Conservation (phyloP, 768 basidiomycete genomes). For the Rhodotorula diobovata region DNA sequence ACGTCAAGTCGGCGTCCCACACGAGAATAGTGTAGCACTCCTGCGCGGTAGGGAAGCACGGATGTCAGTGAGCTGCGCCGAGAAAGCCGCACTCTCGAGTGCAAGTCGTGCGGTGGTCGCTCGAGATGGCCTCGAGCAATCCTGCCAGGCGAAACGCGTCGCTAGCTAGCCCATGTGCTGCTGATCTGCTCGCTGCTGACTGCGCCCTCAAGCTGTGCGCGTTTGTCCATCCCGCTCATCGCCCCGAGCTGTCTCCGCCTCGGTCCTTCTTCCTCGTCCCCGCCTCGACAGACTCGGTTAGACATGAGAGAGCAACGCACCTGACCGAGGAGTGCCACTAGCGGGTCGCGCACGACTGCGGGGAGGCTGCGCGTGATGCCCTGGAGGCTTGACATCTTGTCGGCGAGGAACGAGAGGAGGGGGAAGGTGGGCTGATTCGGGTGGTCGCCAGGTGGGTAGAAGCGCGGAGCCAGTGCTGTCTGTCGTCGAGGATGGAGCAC, state of each 20-base stretch:
- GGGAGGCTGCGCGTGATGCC: constrained; percentile 80
- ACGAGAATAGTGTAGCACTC: constrained; percentile 87
- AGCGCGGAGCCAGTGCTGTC: background rate
- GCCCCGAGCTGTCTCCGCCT: no score
- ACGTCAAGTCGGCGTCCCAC: constrained; percentile 70
- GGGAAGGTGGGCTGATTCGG: constrained; percentile 4
- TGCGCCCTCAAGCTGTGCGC: no score
- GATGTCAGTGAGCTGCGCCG: no score
- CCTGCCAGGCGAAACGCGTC: no score
- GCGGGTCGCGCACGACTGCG: constrained; percentile 73
- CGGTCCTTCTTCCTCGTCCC: no score
- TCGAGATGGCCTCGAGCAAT: no score
- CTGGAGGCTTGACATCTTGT: constrained; percentile 22
- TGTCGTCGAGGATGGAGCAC: no score
- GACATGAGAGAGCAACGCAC: constrained; percentile 48
- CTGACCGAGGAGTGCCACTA: constrained; percentile 73
- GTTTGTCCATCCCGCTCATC: no score
- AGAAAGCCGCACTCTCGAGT: no score
- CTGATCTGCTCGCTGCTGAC: no score
- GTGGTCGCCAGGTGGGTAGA: background rate
- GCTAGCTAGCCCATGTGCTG: no score
- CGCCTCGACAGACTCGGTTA: constrained; percentile 35
- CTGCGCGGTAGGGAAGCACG: constrained; percentile 48
- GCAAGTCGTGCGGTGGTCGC: no score
- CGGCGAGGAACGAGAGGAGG: background rate